A percentile compares a stretch with the other conserved stretches of the same genome.
Evolutionary conservation across 345 rosid species (phyloP).

Genomic region (Lepidium sativum): DNA sequence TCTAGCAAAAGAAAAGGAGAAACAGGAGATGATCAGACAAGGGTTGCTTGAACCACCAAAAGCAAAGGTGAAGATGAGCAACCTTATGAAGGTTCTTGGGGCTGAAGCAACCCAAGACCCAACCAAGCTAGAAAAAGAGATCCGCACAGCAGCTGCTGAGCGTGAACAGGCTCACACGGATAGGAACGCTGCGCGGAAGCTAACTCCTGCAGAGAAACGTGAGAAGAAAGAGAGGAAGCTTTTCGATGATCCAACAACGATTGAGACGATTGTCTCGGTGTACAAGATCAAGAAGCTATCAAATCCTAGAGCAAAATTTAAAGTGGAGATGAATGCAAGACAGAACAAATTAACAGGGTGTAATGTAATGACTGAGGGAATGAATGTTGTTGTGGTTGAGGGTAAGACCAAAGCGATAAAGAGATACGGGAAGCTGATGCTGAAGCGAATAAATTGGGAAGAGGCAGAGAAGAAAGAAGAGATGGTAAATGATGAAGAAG

Average conservation of each 20-base stretch:
- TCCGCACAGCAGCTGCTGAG: conserved; percentile 91
- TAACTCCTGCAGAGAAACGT: conserved; percentile 87
- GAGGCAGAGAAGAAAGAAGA: conserved; percentile 65
- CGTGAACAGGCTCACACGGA: conserved; percentile 98
- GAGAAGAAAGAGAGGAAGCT: conserved; percentile 94
- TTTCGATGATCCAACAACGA: conserved; percentile 56
- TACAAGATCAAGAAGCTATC: conserved; percentile 80
- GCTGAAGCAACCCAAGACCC: conserved; percentile 98
- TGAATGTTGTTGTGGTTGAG: conserved; percentile 76
- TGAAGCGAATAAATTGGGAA: conserved; percentile 80
- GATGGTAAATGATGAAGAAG: conserved; percentile 35
- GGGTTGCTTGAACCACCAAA: conserved; percentile 91
- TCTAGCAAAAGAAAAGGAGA: conserved; percentile 81
- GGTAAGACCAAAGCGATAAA: conserved; percentile 86
- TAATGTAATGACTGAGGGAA: conserved; percentile 64
- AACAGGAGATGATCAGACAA: conserved; percentile 95
- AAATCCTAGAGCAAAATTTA: conserved; percentile 70
- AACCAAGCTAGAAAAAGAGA: conserved; percentile 86
- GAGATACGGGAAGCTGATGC: conserved; percentile 88
- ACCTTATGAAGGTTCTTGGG: conserved; percentile 95
- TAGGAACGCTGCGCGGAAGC: conserved; percentile 81
- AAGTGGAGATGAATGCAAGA: conserved; percentile 88
- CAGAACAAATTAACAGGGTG: conserved; percentile 83
- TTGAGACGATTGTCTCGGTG: conserved; percentile 75
- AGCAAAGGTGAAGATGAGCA: conserved; percentile 89